Base-by-base conservation (phyloP, 2,329 filamentous ascomycete genomes). In the Penicillium frequentans region DNA sequence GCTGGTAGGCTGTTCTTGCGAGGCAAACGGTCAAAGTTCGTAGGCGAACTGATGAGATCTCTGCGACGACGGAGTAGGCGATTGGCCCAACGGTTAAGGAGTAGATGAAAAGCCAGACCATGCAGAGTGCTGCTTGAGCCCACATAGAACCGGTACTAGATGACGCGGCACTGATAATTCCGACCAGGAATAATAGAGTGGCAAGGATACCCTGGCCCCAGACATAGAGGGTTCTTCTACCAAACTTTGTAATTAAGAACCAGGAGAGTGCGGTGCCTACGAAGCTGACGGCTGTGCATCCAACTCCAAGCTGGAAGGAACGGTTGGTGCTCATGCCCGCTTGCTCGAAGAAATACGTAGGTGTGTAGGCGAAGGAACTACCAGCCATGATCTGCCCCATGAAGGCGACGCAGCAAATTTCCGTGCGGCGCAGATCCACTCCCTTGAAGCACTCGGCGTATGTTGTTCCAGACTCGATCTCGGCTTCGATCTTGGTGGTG, bases 21-120 rank as follows among this genome's bases (percentile, higher is more conserved):
- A 85, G 70, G 9, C 80, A 81, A 13, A 84, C 80, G 1, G 82
- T 83, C 72, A 84, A 81, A n/a, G 79, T 75, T 53, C 82, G 80
- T 29, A 85, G 77, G 9, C 83, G 77, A 0, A 80, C 81, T 0
- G 82, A 83, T 0, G 82, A 82, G 4, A 81, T 75, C 61, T 85
- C 83, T 0, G 82, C 78, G 11, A 84, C 73, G 37, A 85, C 70
- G 1, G 78, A 77, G 67, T 84, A 85, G 5, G 79, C 79, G 8
- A 84, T 77, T 0, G 83, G 82, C 0, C 83, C 84, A 13, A 85
- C 77, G 1, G 81, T 81, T 54, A 81, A 76, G 61, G 81, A 81
- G 66, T 85, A 86, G 2, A 80, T 74, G 49, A 85, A 82, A 0
- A 81, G 82, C 66, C 81, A 84, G 49, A 82, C 64, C 52, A 86